phyloP scores from a whole-genome alignment of 2,329 filamentous ascomycete genomes.

The Fusarium solani-melongenae region DNA sequence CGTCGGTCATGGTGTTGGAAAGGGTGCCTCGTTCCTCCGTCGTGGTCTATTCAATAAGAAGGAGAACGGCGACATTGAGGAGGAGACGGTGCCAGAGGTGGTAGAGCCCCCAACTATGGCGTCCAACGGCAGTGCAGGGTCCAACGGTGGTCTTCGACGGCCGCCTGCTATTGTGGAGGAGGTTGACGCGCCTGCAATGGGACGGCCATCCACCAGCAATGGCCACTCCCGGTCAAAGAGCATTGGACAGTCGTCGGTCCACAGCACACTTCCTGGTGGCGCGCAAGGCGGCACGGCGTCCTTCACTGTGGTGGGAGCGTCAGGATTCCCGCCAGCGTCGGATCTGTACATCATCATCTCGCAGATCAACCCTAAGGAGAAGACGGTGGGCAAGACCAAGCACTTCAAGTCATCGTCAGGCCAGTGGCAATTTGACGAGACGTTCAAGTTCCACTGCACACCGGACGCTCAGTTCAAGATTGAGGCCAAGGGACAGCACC shows the following conservation, averaged over 20 bases:
- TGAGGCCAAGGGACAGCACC: conserved; percentile 85
- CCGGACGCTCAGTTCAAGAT: conserved; percentile 89
- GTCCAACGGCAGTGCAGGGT: conserved; percentile 50
- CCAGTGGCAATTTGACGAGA: conserved; percentile 77
- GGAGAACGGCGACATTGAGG: conserved; percentile 68
- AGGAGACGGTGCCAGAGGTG: conserved; percentile 53
- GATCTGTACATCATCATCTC: conserved; percentile 84
- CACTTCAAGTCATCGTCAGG: conserved; percentile 80
- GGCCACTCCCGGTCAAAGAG: conserved; percentile 66
- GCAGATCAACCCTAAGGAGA: conserved; percentile 74
- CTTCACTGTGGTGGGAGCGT: conserved; percentile 83
- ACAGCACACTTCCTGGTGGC: conserved; percentile 70
- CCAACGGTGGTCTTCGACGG: conserved; percentile 54
- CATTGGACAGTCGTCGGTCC: conserved; percentile 72
- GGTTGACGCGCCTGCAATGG: conserved; percentile 35
- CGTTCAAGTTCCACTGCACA: conserved; percentile 80
- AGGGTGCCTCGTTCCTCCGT: conserved; percentile 90
- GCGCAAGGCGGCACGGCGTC: conserved; percentile 79
- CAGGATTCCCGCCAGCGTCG: conserved; percentile 78
- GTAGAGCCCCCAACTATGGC: conserved; percentile 53
- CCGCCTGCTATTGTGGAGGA: conserved; percentile 52
- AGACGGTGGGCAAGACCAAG: conserved; percentile 91
- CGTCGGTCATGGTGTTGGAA: conserved; percentile 83
- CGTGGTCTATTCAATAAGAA: conserved; percentile 83
- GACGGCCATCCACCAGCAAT: conserved; percentile 43